These are phyloP conservation scores for Trichoderma parareesei DNA, from an alignment of 495 filamentous ascomycete species.

Conservation along the genomic window DNA sequence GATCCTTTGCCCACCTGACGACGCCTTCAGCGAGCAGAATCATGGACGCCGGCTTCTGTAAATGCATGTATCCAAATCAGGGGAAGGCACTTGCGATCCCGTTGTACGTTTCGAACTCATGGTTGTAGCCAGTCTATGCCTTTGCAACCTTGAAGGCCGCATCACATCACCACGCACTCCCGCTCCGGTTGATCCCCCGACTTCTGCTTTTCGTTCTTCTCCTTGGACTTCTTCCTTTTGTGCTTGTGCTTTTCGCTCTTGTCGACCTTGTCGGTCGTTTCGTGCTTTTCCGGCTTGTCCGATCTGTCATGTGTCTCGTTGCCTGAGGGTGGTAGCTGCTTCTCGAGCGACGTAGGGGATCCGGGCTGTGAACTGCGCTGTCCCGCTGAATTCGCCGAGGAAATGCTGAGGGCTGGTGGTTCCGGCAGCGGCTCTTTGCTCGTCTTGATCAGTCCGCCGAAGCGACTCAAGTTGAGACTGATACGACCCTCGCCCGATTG, in stretches of 20 bases:
- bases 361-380: slow-evolving; percentile 12
- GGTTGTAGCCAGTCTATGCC: background rate
- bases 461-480: slow-evolving; percentile 56
- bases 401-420: slow-evolving; percentile 17
- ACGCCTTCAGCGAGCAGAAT: background rate
- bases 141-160: background rate
- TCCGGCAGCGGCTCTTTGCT: slow-evolving; percentile 41
- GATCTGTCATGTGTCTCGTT: background rate
- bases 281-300: slow-evolving; percentile 26
- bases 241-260: slow-evolving; percentile 39
- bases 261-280: slow-evolving; percentile 34
- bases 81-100: background rate
- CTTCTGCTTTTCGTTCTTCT: slow-evolving; percentile 31
- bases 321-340: slow-evolving; percentile 2
- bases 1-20: background rate
- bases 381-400: slow-evolving; percentile 28
- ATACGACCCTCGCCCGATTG: slow-evolving; percentile 60
- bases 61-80: background rate
- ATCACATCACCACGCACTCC: slow-evolving; percentile 52
- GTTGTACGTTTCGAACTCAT: background rate
- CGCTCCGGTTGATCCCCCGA: slow-evolving; percentile 48
- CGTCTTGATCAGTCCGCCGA: slow-evolving; percentile 46
- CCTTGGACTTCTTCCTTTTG: slow-evolving; percentile 23
- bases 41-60: background rate
- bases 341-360: background rate